Conservation (phyloP, 305 asterid species). For the Fraxinus velutina region DNA sequence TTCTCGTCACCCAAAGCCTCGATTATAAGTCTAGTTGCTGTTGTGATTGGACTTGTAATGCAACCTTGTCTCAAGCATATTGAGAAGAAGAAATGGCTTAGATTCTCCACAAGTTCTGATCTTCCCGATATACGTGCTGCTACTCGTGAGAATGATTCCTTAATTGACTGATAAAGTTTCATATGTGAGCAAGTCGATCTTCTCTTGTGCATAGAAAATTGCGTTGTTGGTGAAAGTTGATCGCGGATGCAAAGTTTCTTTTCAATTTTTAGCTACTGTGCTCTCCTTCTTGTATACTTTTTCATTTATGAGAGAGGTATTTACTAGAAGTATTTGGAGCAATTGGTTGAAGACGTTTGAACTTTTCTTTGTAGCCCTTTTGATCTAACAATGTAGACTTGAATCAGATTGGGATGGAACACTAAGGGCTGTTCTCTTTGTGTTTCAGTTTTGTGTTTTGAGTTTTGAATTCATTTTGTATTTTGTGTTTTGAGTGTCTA, state of each 20-base stretch:
- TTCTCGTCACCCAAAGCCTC: constrained; percentile 34
- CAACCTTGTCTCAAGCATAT: constrained; percentile 39
- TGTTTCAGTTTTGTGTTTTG: too few species aligned
- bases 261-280: background rate
- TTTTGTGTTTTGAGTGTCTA: too few species aligned
- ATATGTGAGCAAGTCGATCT: background rate
- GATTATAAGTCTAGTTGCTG: constrained; percentile 36
- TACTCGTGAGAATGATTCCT: constrained; percentile 12
- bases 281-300: background rate
- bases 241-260: background rate
- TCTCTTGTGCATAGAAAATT: background rate
- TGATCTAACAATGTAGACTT: background rate
- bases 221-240: background rate
- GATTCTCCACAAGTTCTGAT: constrained; percentile 48
- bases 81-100: constrained; percentile 65
- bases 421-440: too few species aligned
- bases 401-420: background rate
- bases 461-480: too few species aligned
- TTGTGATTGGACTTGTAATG: constrained; percentile 35
- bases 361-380: background rate
- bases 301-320: background rate
- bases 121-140: constrained; percentile 53
- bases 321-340: background rate
- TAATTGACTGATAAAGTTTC: constrained; percentile 13
- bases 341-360: background rate